phyloP scores from a whole-genome alignment of 768 basidiomycete species.

The Tylopilus felleus region DNA sequence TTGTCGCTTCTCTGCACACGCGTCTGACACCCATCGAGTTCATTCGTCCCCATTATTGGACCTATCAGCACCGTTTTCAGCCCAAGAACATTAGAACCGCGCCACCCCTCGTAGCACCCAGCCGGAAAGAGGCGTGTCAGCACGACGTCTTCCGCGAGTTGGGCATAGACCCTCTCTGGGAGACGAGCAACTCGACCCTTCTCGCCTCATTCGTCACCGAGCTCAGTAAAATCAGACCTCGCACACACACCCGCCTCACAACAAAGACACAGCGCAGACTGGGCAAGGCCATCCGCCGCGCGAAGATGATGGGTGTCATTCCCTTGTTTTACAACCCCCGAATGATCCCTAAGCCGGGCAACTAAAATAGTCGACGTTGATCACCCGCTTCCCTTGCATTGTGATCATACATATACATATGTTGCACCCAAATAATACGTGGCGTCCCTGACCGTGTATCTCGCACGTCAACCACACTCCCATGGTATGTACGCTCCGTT shows the following conservation, averaged over 20 bases:
- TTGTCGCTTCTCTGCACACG: neutral
- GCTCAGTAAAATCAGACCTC: conserved; percentile 78
- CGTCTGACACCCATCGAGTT: conserved; percentile 34
- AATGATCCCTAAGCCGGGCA: conserved; percentile 21
- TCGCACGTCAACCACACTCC: neutral
- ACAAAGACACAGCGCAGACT: conserved; percentile 74
- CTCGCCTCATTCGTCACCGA: conserved; percentile 59
- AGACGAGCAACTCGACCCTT: conserved; percentile 58
- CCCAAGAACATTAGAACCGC: conserved; percentile 19
- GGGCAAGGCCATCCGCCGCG: conserved; percentile 82
- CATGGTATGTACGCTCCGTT: neutral
- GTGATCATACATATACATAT: neutral
- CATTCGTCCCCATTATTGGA: conserved; percentile 44
- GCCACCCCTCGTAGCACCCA: conserved; percentile 52
- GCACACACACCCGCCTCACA: conserved; percentile 69
- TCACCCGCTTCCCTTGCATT: neutral
- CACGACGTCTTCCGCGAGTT: conserved; percentile 71
- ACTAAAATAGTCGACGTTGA: neutral
- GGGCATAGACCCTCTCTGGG: conserved; percentile 68
- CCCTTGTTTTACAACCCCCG: conserved; percentile 42
- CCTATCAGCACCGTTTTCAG: conserved; percentile 36
- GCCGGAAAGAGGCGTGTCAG: conserved; percentile 47
- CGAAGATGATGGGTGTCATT: conserved; percentile 89
- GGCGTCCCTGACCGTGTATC: conserved; percentile 10
- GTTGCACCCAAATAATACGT: neutral